Conservation (phyloP, 2,329 filamentous ascomycete species). For the Dactylonectria macrodidyma region DNA sequence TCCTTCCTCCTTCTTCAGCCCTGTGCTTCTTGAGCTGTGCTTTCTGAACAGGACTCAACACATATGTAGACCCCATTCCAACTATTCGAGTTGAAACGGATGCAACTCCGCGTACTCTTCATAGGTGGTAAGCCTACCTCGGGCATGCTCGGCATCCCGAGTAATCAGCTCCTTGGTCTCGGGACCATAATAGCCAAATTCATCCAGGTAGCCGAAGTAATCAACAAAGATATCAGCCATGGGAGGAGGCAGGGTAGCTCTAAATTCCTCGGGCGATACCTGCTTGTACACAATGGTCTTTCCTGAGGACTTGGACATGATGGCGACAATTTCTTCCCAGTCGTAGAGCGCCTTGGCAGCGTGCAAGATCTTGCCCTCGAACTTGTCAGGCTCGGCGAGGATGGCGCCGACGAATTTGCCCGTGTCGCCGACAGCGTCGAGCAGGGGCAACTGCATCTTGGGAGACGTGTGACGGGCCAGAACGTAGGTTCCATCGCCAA, state of each 20-base stretch:
- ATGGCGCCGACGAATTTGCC: constrained; percentile 60
- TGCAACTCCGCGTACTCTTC: constrained; percentile 42
- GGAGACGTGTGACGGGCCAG: constrained; percentile 38
- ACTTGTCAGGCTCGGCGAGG: constrained; percentile 58
- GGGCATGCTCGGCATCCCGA: constrained; percentile 38
- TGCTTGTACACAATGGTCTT: constrained; percentile 50
- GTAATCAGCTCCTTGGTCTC: constrained; percentile 37
- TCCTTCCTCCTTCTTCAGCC: no score
- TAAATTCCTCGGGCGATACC: constrained; percentile 39
- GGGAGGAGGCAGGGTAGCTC: constrained; percentile 25
- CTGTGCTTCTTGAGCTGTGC: no score
- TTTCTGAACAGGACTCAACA: no score
- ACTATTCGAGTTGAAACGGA: constrained; percentile 26
- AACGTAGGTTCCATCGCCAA: constrained; percentile 49
- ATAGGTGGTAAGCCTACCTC: constrained; percentile 38
- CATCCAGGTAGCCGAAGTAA: constrained; percentile 26
- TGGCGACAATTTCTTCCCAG: constrained; percentile 55
- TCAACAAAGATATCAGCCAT: constrained; percentile 31
- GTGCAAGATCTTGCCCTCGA: constrained; percentile 60
- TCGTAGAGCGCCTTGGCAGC: constrained; percentile 58
- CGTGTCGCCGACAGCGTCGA: constrained; percentile 61
- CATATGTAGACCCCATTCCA: no score
- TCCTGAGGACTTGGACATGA: constrained; percentile 57
- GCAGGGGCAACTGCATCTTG: constrained; percentile 56
- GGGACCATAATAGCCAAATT: constrained; percentile 44